Evolutionary conservation across 371 early-diverging fungal species (phyloP), one percentile per base, ranked within the genome.

Genomic region (Rhizopus sp.): DNA sequence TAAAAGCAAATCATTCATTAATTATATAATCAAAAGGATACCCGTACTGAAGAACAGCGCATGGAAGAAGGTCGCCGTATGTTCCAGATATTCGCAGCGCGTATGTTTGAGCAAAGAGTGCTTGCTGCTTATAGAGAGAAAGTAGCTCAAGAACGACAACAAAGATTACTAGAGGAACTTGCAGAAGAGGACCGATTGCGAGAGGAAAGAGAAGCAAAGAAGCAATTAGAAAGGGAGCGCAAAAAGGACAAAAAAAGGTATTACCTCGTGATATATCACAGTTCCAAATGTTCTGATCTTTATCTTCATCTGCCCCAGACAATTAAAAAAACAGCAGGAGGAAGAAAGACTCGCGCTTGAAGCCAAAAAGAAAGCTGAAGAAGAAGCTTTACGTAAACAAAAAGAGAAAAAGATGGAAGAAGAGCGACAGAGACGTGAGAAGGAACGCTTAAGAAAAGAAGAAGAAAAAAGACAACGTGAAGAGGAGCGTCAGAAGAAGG

Each of bases 51-150:
- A 56, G 94, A 94, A 65, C 90, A 90, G 59, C 85, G 93, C 17
- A 91, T 92, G 81, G 94, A 95, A 62, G 94, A 95, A 62, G 92
- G 93, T 3, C 85, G 95, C 9, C 83, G 87, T 15, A 93, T 94
- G 90, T 95, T 96, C 63, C 95, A 94, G 66, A 88, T 94, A 17
- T 93, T 95, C 81, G 95, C 95, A 9, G 95, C 97, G 17, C 88
- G 92, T 46, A 91, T 95, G 87, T 95, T 96, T 84, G 97, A 95
- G 71, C 95, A 95, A 62, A 85, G 96, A 13, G 94, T 95, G 1
- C 72, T 95, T 38, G 82, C 86, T 49, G 93, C 95, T 4, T 96
- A 94, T 64, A 86, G 93, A 41, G 97, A 96, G 72, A 93, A 94
- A 77, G 87, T 92, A 7, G 92, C 93, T 8, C 85, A 81, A 49